phyloP scores from a whole-genome alignment of 805 yeast species.

The Cyberlindnera maritima region DNA sequence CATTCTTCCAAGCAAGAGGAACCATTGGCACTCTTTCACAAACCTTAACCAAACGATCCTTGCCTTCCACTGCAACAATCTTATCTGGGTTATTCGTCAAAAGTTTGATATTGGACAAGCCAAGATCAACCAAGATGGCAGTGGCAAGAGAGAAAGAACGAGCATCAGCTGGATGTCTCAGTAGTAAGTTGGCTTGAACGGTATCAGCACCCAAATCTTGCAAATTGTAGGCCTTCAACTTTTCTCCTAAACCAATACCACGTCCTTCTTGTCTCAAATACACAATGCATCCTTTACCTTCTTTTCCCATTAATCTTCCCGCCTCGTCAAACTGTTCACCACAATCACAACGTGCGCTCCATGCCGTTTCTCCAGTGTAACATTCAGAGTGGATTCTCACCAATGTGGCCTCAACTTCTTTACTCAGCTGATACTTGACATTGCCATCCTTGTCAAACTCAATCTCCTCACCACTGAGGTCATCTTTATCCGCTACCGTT shows the following conservation, averaged over 20 bases:
- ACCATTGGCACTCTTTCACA: slow-evolving; percentile 94
- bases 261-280: slow-evolving; percentile 97
- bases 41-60: slow-evolving; percentile 68
- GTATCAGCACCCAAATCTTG: slow-evolving; percentile 99
- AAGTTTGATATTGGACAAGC: slow-evolving; percentile 65
- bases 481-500: slow-evolving; percentile 61
- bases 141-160: slow-evolving; percentile 92
- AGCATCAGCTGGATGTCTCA: slow-evolving; percentile 98
- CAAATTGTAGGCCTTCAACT: slow-evolving; percentile 90
- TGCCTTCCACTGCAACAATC: slow-evolving; percentile 91
- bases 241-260: slow-evolving; percentile 98
- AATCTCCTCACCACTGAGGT: slow-evolving; percentile 34
- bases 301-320: slow-evolving; percentile 84
- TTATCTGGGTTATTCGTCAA: slow-evolving; percentile 96
- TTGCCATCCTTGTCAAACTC: slow-evolving; percentile 41
- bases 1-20: slow-evolving; percentile 81
- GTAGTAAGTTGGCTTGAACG: slow-evolving; percentile 88
- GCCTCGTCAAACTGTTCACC: slow-evolving; percentile 99
- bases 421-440: slow-evolving; percentile 23
- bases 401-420: slow-evolving; percentile 46
- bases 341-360: slow-evolving; percentile 99
- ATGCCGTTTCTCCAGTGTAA: slow-evolving; percentile 98
- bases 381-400: slow-evolving; percentile 96
- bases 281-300: slow-evolving; percentile 91
- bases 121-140: slow-evolving; percentile 83